Percentiles rank a stretch among this genome's conserved stretches.
Conservation (phyloP, 129 eudicot genomes). For the Artemisia argyi region DNA sequence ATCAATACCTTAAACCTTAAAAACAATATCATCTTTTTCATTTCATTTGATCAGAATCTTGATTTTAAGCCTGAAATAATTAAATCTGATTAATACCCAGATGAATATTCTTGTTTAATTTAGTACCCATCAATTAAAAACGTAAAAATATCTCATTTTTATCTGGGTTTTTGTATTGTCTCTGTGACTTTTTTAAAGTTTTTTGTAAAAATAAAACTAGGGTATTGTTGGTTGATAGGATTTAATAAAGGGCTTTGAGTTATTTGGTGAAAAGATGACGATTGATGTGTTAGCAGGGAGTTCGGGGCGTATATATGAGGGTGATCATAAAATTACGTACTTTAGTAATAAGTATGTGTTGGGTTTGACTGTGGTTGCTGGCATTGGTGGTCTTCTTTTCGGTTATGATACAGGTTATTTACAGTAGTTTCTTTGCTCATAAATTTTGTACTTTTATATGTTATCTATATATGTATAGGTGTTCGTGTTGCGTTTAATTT, state of each 20-base stretch:
- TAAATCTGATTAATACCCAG: constrained; percentile 9
- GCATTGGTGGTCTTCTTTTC: constrained; percentile 90
- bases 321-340: constrained; percentile 53
- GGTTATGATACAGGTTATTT: constrained; percentile 87
- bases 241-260: constrained; percentile 6
- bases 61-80: background rate
- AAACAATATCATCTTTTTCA: background rate
- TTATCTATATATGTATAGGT: background rate
- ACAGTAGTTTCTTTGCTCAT: background rate
- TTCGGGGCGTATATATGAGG: constrained; percentile 58
- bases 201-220: background rate
- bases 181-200: constrained; percentile 6
- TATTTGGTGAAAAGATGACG: constrained; percentile 38
- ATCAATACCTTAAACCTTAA: constrained; percentile 1
- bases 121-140: background rate
- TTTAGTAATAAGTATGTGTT: constrained; percentile 76
- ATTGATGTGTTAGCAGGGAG: constrained; percentile 59
- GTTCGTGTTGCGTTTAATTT: background rate
- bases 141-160: background rate
- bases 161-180: constrained; percentile 20
- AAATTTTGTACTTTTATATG: background rate
- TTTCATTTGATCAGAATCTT: constrained; percentile 5
- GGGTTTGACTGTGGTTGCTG: constrained; percentile 86
- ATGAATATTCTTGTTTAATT: constrained; percentile 1
- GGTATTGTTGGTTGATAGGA: background rate